Base-by-base conservation (phyloP, 2,329 filamentous ascomycete species). In the Thielaviopsis euricoi region DNA sequence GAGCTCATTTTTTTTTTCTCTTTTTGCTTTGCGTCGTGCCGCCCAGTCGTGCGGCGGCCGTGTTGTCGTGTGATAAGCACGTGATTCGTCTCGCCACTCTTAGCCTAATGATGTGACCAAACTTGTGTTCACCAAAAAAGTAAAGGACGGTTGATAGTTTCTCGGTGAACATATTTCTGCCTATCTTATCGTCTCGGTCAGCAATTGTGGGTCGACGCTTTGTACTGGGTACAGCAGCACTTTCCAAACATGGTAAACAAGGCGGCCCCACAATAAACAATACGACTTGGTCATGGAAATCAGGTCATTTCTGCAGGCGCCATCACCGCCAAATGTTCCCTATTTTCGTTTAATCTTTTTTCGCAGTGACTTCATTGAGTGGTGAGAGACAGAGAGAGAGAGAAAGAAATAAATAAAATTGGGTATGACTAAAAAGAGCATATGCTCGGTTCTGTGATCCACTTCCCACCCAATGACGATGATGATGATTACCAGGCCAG, bases 151-250 rank as follows among this genome's bases (percentile, higher is more conserved):
- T n/a, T 46, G 46, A 29, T 19, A 19, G 17, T 55, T 19, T 15
- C 37, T 55, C 23, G 53, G 53, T 55, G 40, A 55, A 19, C 6
- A n/a, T 7, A 13, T 12, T 10, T 10, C 53, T 49, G 29, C 29
- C 12, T 55, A 55, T 55, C 53, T 55, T 55, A 55, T 55, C 53
- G n/a, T 3, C 1, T 37, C 51, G 51, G 43, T 49, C 21, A n/a
- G 23, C 0, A 9, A 17, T 22, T 40, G 40, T 55, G 22, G 46
- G 17, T 25, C n/a, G 12, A 13, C n/a, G 17, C 19, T 46, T 10
- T 26, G n/a, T n/a, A n/a, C n/a, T n/a, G n/a, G n/a, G n/a, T n/a
- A n/a, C n/a, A n/a, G n/a, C n/a, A n/a, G n/a, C n/a, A n/a, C 29
- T 10, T 6, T 19, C 6, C 46, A 23, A 26, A 5, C 37, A 21